Conservation (phyloP, 495 filamentous ascomycete genomes). For the Hypoxylon subgilvum region DNA sequence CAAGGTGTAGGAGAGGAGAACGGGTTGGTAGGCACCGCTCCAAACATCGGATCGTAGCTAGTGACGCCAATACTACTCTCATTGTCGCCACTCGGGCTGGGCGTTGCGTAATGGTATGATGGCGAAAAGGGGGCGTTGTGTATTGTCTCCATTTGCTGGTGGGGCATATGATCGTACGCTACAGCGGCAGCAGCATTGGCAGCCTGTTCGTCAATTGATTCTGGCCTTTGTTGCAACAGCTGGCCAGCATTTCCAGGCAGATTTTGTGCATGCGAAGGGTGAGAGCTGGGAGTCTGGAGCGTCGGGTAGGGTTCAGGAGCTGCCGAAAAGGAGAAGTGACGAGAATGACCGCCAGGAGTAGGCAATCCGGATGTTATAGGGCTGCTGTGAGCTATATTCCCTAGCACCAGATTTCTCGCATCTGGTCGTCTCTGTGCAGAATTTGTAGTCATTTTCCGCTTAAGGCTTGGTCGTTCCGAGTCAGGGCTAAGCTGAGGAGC, state of each 20-base stretch:
- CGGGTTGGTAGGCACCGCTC: slow-evolving; percentile 52
- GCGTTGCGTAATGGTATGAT: slow-evolving; percentile 45
- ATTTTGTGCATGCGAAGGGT: slow-evolving; percentile 28
- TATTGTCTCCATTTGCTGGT: slow-evolving; percentile 39
- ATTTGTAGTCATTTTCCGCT: slow-evolving; percentile 48
- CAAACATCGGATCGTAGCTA: slow-evolving; percentile 64
- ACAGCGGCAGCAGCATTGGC: slow-evolving; percentile 17
- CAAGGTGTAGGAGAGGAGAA: slow-evolving; percentile 53
- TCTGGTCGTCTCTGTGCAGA: slow-evolving; percentile 45
- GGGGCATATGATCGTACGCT: slow-evolving; percentile 34
- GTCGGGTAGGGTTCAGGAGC: slow-evolving; percentile 44
- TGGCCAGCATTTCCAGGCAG: background rate
- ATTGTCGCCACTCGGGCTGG: slow-evolving; percentile 32
- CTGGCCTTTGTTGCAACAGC: slow-evolving; percentile 27
- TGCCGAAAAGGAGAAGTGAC: slow-evolving; percentile 43
- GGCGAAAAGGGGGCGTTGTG: slow-evolving; percentile 48
- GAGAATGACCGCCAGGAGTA: slow-evolving; percentile 38
- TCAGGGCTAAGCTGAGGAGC: slow-evolving; percentile 40
- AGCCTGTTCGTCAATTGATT: slow-evolving; percentile 28
- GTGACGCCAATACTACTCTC: slow-evolving; percentile 30
- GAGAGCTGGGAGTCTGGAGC: slow-evolving; percentile 38
- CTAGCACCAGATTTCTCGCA: slow-evolving; percentile 33
- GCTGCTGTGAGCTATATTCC: slow-evolving; percentile 16
- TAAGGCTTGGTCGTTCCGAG: slow-evolving; percentile 45
- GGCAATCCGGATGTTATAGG: slow-evolving; percentile 35